These are phyloP conservation scores for Puccinia polysora DNA, from an alignment of 1,284 basidiomycete genomes.

Conservation along the genomic window DNA sequence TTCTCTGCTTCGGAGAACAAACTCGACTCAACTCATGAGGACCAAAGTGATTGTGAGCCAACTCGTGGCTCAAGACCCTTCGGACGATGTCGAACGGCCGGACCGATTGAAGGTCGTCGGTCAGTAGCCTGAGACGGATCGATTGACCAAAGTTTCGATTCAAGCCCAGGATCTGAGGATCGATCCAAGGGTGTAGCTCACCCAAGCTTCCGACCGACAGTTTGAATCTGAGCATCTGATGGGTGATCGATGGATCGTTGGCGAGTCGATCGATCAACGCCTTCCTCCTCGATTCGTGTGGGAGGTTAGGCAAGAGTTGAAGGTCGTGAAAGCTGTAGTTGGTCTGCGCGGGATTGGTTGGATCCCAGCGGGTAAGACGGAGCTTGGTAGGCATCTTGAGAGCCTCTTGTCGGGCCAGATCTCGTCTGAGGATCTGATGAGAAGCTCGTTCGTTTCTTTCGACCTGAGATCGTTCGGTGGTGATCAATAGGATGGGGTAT, in stretches of 20 bases:
- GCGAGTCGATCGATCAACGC: conserved; percentile 7
- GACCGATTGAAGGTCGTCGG: conserved; percentile 21
- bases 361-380: background rate
- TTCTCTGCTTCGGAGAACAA: too few species aligned
- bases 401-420: background rate
- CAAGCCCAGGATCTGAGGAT: conserved; percentile 25
- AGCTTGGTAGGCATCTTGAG: conserved; percentile 10
- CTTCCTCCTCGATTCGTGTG: conserved; percentile 4
- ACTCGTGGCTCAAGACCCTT: conserved; percentile 33
- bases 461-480: background rate
- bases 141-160: conserved; percentile 22
- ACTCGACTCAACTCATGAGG: conserved; percentile 31
- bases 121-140: conserved; percentile 22
- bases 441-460: background rate
- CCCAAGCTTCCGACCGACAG: conserved; percentile 9
- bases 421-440: background rate
- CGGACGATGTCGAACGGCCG: conserved; percentile 22
- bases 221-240: conserved; percentile 19
- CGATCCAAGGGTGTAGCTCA: conserved; percentile 13
- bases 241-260: conserved; percentile 8
- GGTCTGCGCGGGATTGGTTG: background rate
- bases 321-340: background rate
- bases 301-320: background rate
- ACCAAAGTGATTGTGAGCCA: conserved; percentile 29
- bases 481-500: conserved; percentile 2